Evolutionary conservation across 345 rosid genomes (phyloP).

Genomic region (Hypericum perforatum): DNA sequence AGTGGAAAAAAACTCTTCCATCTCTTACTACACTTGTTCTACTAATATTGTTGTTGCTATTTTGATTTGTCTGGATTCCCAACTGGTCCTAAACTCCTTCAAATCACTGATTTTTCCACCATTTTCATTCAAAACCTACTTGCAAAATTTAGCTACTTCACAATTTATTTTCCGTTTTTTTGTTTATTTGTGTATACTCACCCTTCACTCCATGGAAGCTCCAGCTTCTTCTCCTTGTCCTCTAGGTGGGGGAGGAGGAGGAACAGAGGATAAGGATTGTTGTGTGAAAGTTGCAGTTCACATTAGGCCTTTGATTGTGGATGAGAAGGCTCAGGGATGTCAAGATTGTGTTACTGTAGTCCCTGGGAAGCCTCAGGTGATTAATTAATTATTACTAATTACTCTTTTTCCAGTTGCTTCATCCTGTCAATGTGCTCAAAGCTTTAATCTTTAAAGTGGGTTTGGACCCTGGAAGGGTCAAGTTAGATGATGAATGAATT

Average conservation of each 20-base stretch:
- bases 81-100: constrained; percentile 22
- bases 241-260: constrained; percentile 7
- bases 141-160: background rate
- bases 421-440: background rate
- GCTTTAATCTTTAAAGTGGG: no score
- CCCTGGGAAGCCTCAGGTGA: constrained; percentile 94
- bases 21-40: background rate
- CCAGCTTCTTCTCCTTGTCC: constrained; percentile 21
- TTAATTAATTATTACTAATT: constrained; percentile 10
- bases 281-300: constrained; percentile 97
- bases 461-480: no score
- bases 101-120: constrained; percentile 11
- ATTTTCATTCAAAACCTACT: constrained; percentile 1
- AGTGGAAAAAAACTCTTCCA: background rate
- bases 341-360: constrained; percentile 86
- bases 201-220: constrained; percentile 13
- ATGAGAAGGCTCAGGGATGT: constrained; percentile 86
- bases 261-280: constrained; percentile 51
- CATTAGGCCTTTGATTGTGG: constrained; percentile 89
- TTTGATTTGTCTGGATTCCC: constrained; percentile 21
- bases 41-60: constrained; percentile 13
- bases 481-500: no score
- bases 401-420: constrained; percentile 1
- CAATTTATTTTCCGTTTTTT: background rate
- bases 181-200: background rate